phyloP scores from a whole-genome alignment of 768 basidiomycete genomes.

The Naganishia vaughanmartiniae region DNA sequence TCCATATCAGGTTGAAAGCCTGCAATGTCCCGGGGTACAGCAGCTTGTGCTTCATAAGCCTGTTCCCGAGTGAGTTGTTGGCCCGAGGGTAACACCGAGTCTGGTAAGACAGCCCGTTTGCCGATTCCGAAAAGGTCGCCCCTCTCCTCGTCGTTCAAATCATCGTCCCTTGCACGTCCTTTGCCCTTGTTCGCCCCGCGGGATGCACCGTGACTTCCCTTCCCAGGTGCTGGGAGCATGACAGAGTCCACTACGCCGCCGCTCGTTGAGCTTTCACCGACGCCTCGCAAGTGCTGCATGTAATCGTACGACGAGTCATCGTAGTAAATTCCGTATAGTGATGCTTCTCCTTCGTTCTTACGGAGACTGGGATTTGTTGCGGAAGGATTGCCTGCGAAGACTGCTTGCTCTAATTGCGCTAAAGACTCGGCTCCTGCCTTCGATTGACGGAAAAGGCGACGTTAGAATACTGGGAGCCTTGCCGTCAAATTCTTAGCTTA shows the following conservation, averaged over 20 bases:
- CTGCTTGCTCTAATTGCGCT: constrained; percentile 66
- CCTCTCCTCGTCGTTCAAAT: constrained; percentile 16
- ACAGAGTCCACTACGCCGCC: constrained; percentile 62
- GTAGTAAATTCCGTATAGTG: constrained; percentile 83
- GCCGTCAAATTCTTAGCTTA: constrained; percentile 6
- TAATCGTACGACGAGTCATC: constrained; percentile 98
- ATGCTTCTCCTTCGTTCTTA: constrained; percentile 76
- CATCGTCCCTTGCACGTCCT: constrained; percentile 21
- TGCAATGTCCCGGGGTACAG: constrained; percentile 74
- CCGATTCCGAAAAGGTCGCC: constrained; percentile 34
- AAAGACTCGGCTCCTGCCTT: constrained; percentile 58
- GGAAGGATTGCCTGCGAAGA: constrained; percentile 58
- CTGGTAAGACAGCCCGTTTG: constrained; percentile 20
- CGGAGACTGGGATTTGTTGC: constrained; percentile 55
- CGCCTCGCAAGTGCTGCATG: constrained; percentile 86
- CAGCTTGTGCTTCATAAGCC: constrained; percentile 61
- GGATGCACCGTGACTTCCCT: constrained; percentile 38
- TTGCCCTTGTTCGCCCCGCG: constrained; percentile 32
- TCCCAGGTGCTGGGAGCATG: constrained; percentile 56
- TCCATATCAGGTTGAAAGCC: constrained; percentile 97
- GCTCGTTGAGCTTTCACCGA: constrained; percentile 59
- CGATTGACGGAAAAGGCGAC: neutral
- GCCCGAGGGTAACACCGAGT: constrained; percentile 56
- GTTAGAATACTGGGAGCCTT: neutral
- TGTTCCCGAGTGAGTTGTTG: constrained; percentile 63